Percentiles rank a stretch among this genome's conserved stretches.
These are phyloP conservation scores for Talaromyces thailandensis DNA, from an alignment of 495 filamentous ascomycete species.

Conservation along the genomic window DNA sequence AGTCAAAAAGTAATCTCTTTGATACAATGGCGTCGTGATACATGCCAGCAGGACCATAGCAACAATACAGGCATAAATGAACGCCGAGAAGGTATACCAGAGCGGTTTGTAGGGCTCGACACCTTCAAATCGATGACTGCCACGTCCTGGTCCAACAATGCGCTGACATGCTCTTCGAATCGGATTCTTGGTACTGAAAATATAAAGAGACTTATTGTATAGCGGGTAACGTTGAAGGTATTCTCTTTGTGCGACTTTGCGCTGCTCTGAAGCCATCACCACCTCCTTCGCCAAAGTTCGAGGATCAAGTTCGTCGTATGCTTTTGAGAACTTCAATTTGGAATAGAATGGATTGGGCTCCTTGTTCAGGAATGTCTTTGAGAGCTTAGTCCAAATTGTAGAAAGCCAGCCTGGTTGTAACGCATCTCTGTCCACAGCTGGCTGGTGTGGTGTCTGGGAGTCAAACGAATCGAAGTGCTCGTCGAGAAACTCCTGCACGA, in stretches of 20 bases:
- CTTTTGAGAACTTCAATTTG: slow-evolving; percentile 60
- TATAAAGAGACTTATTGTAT: slow-evolving; percentile 88
- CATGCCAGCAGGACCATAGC: slow-evolving; percentile 96
- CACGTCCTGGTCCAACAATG: slow-evolving; percentile 87
- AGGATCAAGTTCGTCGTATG: slow-evolving; percentile 72
- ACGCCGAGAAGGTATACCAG: slow-evolving; percentile 88
- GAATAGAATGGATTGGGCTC: slow-evolving; percentile 97
- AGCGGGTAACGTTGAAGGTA: slow-evolving; percentile 79
- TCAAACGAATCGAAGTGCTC: slow-evolving; percentile 36
- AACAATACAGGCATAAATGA: slow-evolving; percentile 90
- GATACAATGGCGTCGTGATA: slow-evolving; percentile 88
- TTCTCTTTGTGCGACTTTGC: slow-evolving; percentile 81
- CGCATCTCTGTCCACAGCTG: slow-evolving; percentile 13
- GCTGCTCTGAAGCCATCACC: slow-evolving; percentile 68
- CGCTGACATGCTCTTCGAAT: slow-evolving; percentile 78
- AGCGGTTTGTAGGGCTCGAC: slow-evolving; percentile 75
- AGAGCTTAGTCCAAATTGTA: slow-evolving; percentile 45
- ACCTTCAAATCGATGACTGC: slow-evolving; percentile 75
- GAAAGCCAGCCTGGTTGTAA: slow-evolving; percentile 47
- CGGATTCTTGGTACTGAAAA: slow-evolving; percentile 70
- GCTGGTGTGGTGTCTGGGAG: not conserved
- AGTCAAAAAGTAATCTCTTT: slow-evolving; percentile 65
- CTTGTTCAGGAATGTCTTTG: slow-evolving; percentile 42
- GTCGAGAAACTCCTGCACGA: slow-evolving; percentile 89
- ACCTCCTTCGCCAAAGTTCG: slow-evolving; percentile 83